Conservation (phyloP, 202 grass and related monocot species). For the Carex arenaria region DNA sequence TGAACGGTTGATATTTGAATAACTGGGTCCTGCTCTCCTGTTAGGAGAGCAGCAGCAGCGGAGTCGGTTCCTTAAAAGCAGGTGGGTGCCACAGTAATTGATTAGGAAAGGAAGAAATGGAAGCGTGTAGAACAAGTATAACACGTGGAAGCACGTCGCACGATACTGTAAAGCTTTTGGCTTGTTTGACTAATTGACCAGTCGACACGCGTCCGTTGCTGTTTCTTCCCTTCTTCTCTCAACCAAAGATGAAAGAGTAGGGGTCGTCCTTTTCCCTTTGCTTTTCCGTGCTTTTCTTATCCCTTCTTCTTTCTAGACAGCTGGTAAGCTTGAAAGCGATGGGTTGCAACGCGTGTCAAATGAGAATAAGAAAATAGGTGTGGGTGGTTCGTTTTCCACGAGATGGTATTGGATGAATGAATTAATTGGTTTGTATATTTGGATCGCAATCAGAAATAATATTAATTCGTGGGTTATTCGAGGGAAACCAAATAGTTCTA, state of each 20-base stretch:
- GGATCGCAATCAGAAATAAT: background rate
- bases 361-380: background rate
- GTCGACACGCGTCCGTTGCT: conserved; percentile 6
- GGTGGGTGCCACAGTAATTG: background rate
- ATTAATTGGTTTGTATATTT: background rate
- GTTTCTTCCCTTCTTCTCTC: background rate
- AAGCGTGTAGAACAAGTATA: conserved; percentile 17
- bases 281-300: background rate
- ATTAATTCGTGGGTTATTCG: background rate
- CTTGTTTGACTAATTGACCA: background rate
- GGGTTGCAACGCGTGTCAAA: background rate
- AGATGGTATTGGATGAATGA: too few relatives aligned
- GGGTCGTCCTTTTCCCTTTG: background rate
- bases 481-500: background rate
- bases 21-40: too few relatives aligned
- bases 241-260: background rate
- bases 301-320: background rate
- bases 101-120: background rate
- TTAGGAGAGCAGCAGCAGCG: too few relatives aligned
- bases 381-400: conserved; percentile 1
- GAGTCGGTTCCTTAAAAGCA: background rate
- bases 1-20: too few relatives aligned
- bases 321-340: conserved; percentile 2
- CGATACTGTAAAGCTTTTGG: background rate
- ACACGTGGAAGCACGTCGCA: background rate